These are phyloP conservation scores for Blastomyces emzantsi DNA, from an alignment of 2,329 filamentous ascomycete genomes.

Conservation along the genomic window DNA sequence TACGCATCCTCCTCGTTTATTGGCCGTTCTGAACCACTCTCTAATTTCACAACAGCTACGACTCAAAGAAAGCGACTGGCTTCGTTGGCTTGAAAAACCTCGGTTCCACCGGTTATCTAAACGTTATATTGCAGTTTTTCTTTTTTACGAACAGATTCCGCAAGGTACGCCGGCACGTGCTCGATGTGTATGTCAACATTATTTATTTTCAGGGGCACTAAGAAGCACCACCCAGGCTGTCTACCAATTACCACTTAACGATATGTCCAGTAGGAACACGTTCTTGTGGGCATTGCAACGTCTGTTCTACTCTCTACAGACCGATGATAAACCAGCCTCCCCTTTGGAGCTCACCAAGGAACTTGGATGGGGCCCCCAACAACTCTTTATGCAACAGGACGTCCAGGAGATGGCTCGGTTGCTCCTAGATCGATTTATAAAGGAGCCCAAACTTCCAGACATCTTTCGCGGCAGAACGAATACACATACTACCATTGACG, in stretches of 20 bases:
- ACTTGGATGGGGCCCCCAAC: constrained; percentile 9
- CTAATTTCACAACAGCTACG: constrained; percentile 47
- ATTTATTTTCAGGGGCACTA: neutral
- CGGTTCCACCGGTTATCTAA: constrained; percentile 72
- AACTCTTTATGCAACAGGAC: constrained; percentile 13
- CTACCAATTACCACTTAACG: constrained; percentile 9
- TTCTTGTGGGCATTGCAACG: constrained; percentile 11
- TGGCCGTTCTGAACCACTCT: neutral
- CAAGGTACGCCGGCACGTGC: constrained; percentile 4
- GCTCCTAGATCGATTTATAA: constrained; percentile 3
- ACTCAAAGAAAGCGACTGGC: constrained; percentile 91
- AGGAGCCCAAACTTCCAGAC: constrained; percentile 4
- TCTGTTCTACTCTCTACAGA: constrained; percentile 11
- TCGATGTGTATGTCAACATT: neutral
- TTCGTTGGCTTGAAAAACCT: constrained; percentile 89
- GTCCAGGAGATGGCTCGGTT: constrained; percentile 10
- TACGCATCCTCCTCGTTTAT: neutral
- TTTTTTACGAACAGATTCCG: constrained; percentile 50
- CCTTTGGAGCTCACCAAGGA: constrained; percentile 9
- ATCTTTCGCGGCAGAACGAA: constrained; percentile 9
- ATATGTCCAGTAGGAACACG: neutral
- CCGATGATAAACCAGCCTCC: neutral
- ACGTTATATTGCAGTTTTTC: constrained; percentile 64
- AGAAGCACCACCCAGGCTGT: neutral
- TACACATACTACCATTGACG: neutral